Conservation (phyloP, 2,329 filamentous ascomycete species). For the Tolypocladium ovalisporum region DNA sequence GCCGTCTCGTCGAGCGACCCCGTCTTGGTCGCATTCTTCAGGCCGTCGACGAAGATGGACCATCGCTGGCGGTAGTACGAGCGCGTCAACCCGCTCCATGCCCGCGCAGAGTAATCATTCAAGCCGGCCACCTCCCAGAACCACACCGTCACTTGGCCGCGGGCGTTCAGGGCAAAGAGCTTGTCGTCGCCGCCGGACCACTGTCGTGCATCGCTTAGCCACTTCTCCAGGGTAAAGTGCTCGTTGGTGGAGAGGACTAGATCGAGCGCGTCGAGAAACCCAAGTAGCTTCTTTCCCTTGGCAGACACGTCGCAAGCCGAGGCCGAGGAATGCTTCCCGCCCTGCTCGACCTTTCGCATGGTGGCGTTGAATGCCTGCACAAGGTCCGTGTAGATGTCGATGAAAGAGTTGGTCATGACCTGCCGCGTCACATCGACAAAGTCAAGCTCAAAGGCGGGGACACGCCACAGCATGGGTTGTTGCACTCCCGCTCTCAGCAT, state of each 20-base stretch:
- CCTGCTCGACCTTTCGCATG: conserved; percentile 9
- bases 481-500: conserved; percentile 23
- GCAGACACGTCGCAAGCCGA: neutral
- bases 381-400: conserved; percentile 24
- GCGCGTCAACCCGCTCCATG: conserved; percentile 34
- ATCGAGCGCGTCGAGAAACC: conserved; percentile 26
- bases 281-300: conserved; percentile 17
- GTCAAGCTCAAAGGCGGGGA: conserved; percentile 32
- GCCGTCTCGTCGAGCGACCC: neutral
- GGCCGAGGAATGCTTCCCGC: neutral
- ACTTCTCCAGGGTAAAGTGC: conserved; percentile 29
- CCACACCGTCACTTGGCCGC: conserved; percentile 41
- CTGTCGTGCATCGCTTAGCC: conserved; percentile 25
- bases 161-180: conserved; percentile 33
- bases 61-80: conserved; percentile 35
- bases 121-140: conserved; percentile 21
- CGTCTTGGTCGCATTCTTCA: neutral
- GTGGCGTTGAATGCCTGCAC: conserved; percentile 16
- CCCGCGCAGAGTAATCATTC: conserved; percentile 37
- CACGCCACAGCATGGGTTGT: conserved; percentile 23
- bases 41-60: conserved; percentile 28
- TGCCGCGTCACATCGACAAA: conserved; percentile 38
- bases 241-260: conserved; percentile 26
- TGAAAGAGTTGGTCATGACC: conserved; percentile 34
- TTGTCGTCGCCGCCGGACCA: conserved; percentile 13